A percentile compares a stretch with the other conserved stretches of the same genome.
phyloP scores from a whole-genome alignment of 2,329 filamentous ascomycete species.

The Lachnellula subtilissima region DNA sequence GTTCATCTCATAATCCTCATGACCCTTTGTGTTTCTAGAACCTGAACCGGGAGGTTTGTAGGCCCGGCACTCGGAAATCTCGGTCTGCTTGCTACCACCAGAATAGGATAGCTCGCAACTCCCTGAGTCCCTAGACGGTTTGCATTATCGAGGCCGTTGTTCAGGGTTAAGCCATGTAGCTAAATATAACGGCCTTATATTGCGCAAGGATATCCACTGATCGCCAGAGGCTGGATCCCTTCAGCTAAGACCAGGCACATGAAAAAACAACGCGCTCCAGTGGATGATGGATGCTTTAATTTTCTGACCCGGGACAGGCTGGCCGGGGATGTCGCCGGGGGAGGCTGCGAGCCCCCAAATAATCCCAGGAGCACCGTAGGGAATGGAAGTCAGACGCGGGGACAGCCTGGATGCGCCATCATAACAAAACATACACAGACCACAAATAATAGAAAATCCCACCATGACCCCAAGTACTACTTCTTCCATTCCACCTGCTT shows the following conservation, averaged over 20 bases:
- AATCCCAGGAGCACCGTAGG: not conserved
- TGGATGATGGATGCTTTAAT: not conserved
- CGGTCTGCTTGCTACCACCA: too few relatives aligned
- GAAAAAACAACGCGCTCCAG: not conserved
- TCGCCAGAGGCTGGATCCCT: constrained; percentile 21
- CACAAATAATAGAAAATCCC: not conserved
- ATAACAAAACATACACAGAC: constrained; percentile 7
- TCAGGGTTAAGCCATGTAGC: not conserved
- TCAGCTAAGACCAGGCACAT: constrained; percentile 10
- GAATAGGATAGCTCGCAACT: too few relatives aligned
- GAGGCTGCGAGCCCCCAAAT: not conserved
- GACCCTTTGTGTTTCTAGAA: too few relatives aligned
- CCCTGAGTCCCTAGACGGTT: too few relatives aligned
- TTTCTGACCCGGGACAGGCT: not conserved
- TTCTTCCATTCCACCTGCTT: not conserved
- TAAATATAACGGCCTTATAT: not conserved
- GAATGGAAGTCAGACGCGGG: constrained; percentile 4
- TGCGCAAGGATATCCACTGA: constrained; percentile 19
- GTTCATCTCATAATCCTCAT: too few relatives aligned
- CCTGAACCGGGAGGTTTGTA: too few relatives aligned
- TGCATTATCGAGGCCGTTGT: too few relatives aligned
- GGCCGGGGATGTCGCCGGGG: not conserved
- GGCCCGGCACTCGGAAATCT: too few relatives aligned
- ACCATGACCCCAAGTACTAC: too few relatives aligned
- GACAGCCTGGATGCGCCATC: not conserved